Conservation (phyloP, 1,139 yeast genomes). For the Scheffersomyces stambukii region DNA sequence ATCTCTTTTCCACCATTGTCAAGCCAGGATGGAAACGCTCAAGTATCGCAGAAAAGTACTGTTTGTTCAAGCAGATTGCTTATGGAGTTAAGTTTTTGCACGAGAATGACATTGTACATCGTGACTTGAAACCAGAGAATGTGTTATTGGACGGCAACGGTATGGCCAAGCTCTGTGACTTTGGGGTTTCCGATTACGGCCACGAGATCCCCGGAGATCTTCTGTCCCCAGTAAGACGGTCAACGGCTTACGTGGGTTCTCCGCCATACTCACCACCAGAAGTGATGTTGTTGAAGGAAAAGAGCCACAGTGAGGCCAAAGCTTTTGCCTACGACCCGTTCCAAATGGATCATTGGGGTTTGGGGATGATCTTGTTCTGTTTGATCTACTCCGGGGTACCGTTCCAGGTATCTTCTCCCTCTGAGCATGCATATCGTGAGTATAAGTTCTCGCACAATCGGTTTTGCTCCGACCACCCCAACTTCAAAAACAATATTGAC, state of each 20-base stretch:
- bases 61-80: constrained; percentile 57
- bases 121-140: constrained; percentile 68
- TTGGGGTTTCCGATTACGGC: constrained; percentile 68
- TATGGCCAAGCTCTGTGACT: constrained; percentile 66
- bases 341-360: constrained; percentile 68
- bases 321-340: constrained; percentile 59
- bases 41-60: constrained; percentile 46
- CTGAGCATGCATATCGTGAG: constrained; percentile 56
- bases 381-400: constrained; percentile 59
- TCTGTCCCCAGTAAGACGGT: constrained; percentile 39
- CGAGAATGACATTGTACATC: constrained; percentile 54
- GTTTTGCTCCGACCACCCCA: constrained; percentile 46
- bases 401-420: constrained; percentile 47
- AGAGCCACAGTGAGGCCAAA: constrained; percentile 31
- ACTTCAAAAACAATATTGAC: constrained; percentile 45
- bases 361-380: constrained; percentile 64
- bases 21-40: constrained; percentile 48
- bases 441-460: constrained; percentile 51
- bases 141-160: constrained; percentile 54
- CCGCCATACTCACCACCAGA: constrained; percentile 83
- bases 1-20: constrained; percentile 41
- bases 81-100: constrained; percentile 54
- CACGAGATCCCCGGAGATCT: constrained; percentile 55
- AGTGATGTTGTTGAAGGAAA: constrained; percentile 51
- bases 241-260: constrained; percentile 60